phyloP scores from a whole-genome alignment of 306 rosid species.

The Vicia villosa region DNA sequence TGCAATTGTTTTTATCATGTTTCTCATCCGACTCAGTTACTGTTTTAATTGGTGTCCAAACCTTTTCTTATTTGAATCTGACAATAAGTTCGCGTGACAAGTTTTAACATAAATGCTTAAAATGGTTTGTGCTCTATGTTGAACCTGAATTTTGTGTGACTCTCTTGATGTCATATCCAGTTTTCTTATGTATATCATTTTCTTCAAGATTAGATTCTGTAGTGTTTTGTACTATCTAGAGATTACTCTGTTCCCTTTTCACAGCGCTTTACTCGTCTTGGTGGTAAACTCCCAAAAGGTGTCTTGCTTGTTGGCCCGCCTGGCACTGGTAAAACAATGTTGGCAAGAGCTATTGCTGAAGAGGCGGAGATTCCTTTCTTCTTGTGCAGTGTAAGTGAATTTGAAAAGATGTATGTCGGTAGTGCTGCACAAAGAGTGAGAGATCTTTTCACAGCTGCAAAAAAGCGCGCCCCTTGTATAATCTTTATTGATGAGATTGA shows the following conservation, averaged over 20 bases:
- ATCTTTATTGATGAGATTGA: slow-evolving; percentile 95
- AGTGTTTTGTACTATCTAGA: background rate
- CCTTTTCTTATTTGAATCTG: slow-evolving; percentile 6
- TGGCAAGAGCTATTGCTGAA: slow-evolving; percentile 94
- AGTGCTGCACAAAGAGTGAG: slow-evolving; percentile 94
- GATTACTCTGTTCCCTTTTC: slow-evolving; percentile 36
- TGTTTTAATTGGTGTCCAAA: background rate
- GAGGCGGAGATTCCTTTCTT: slow-evolving; percentile 97
- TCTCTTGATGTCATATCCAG: background rate
- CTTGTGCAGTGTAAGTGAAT: slow-evolving; percentile 89
- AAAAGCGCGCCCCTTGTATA: slow-evolving; percentile 86
- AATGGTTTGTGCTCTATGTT: background rate
- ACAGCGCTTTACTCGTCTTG: slow-evolving; percentile 91
- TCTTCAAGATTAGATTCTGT: background rate
- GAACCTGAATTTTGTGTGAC: background rate
- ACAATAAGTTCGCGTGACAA: background rate
- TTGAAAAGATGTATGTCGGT: slow-evolving; percentile 87
- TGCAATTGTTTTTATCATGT: background rate
- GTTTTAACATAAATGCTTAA: background rate
- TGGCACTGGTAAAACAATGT: slow-evolving; percentile 94
- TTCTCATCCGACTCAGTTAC: slow-evolving; percentile 16
- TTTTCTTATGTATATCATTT: background rate
- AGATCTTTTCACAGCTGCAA: slow-evolving; percentile 85
- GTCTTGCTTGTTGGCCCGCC: slow-evolving; percentile 95
- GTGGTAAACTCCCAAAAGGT: slow-evolving; percentile 95